These are phyloP conservation scores for Metschnikowia kofuensis DNA, from an alignment of 805 yeast species.

Conservation along the genomic window DNA sequence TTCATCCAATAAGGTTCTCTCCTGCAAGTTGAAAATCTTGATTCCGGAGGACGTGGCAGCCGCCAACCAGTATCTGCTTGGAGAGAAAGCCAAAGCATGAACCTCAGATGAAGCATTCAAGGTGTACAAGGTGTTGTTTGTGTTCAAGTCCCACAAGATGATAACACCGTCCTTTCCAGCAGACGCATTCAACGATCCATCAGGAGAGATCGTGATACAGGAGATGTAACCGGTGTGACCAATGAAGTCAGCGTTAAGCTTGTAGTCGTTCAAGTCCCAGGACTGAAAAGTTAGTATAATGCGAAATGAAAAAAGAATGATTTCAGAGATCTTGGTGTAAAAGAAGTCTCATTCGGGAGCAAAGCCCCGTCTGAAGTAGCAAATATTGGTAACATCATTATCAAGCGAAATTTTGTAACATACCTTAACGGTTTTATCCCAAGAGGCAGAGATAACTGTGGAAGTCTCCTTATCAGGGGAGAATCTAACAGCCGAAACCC, in stretches of 20 bases:
- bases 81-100: slow-evolving; percentile 98
- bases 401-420: slow-evolving; percentile 43
- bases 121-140: slow-evolving; percentile 84
- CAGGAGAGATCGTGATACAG: slow-evolving; percentile 97
- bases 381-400: slow-evolving; percentile 85
- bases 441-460: slow-evolving; percentile 93
- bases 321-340: slow-evolving; percentile 99
- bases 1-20: slow-evolving; percentile 91
- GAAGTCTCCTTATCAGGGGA: slow-evolving; percentile 76
- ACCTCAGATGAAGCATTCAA: slow-evolving; percentile 95
- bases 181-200: slow-evolving; percentile 98
- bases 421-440: slow-evolving; percentile 99
- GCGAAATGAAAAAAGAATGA: slow-evolving; percentile 3
- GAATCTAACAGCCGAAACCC: slow-evolving; percentile 98
- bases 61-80: slow-evolving; percentile 99
- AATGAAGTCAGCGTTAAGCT: slow-evolving; percentile 90
- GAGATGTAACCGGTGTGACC: slow-evolving; percentile 99
- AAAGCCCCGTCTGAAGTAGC: slow-evolving; percentile 95
- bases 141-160: slow-evolving; percentile 96
- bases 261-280: slow-evolving; percentile 87
- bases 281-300: slow-evolving; percentile 66
- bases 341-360: slow-evolving; percentile 87
- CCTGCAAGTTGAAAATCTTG: slow-evolving; percentile 97
- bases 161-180: slow-evolving; percentile 99
- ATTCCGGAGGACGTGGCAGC: slow-evolving; percentile 98